Evolutionary conservation across 306 rosid species (phyloP).

Genomic region (Vigna angularis): DNA sequence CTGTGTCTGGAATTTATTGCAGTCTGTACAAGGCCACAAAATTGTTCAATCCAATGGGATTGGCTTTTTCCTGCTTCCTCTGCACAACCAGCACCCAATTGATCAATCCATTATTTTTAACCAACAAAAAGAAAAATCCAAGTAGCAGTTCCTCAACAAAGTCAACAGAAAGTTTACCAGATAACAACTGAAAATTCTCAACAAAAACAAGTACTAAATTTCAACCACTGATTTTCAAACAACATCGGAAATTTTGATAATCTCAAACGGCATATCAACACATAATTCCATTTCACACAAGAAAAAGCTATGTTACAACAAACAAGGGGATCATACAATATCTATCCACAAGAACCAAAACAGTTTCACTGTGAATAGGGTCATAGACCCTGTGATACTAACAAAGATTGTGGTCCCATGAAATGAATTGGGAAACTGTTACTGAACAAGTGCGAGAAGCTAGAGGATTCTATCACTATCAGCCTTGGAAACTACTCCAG

Average conservation of each 20-base stretch:
- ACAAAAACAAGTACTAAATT: not conserved
- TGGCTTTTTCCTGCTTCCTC: slow-evolving; percentile 66
- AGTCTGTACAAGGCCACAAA: slow-evolving; percentile 59
- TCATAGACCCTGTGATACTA: slow-evolving; percentile 17
- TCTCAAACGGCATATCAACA: not conserved
- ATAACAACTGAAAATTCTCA: not conserved
- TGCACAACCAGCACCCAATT: slow-evolving; percentile 58
- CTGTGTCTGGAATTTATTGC: slow-evolving; percentile 60
- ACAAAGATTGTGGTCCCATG: slow-evolving; percentile 27
- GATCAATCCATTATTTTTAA: slow-evolving; percentile 45
- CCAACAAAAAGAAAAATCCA: slow-evolving; percentile 17
- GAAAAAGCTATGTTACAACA: not conserved
- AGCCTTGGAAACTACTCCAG: slow-evolving; percentile 23
- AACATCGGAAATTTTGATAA: not conserved
- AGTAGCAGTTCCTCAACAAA: slow-evolving; percentile 15
- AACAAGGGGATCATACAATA: not conserved
- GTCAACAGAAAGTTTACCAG: slow-evolving; percentile 1
- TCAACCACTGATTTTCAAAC: slow-evolving; percentile 20
- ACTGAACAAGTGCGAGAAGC: slow-evolving; percentile 12
- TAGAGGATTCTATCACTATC: slow-evolving; percentile 10
- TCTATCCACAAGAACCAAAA: not conserved
- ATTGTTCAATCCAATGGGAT: slow-evolving; percentile 57
- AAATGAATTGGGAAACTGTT: slow-evolving; percentile 3
- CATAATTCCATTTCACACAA: not conserved
- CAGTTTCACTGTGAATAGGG: not conserved